These are phyloP conservation scores for Volutella citrinella DNA, from an alignment of 2,329 filamentous ascomycete species.

Conservation along the genomic window DNA sequence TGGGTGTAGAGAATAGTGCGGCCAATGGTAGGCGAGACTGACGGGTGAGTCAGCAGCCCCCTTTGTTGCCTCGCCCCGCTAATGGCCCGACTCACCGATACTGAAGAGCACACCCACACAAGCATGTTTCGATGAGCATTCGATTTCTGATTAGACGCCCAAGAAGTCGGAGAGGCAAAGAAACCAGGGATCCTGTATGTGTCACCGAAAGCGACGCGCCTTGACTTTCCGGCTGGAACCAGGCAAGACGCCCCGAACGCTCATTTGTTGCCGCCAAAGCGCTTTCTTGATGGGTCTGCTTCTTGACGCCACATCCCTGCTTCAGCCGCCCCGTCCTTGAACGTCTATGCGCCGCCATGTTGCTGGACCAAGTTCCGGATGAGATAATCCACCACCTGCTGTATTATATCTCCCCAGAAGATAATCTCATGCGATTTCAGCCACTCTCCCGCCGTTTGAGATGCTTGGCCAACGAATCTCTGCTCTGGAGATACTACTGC, in stretches of 20 bases:
- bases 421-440: constrained; percentile 48
- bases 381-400: constrained; percentile 84
- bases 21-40: constrained; percentile 5
- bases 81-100: constrained; percentile 8
- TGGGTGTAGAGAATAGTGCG: constrained; percentile 1
- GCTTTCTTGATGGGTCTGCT: too few relatives aligned
- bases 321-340: too few relatives aligned
- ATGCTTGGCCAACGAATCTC: constrained; percentile 63
- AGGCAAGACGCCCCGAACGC: too few relatives aligned
- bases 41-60: constrained; percentile 9
- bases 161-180: constrained; percentile 10
- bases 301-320: too few relatives aligned
- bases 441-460: constrained; percentile 61
- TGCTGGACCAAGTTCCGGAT: constrained; percentile 61
- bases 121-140: too few relatives aligned
- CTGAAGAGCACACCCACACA: too few relatives aligned
- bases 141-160: too few relatives aligned
- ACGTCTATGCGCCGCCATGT: too few relatives aligned
- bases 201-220: too few relatives aligned
- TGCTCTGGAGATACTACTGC: constrained; percentile 82
- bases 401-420: constrained; percentile 55
- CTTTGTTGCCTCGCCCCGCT: constrained; percentile 16
- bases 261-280: too few relatives aligned
- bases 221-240: too few relatives aligned
- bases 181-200: too few relatives aligned